Conservation (phyloP, 2,329 filamentous ascomycete species). For the Penicillium sp. region DNA sequence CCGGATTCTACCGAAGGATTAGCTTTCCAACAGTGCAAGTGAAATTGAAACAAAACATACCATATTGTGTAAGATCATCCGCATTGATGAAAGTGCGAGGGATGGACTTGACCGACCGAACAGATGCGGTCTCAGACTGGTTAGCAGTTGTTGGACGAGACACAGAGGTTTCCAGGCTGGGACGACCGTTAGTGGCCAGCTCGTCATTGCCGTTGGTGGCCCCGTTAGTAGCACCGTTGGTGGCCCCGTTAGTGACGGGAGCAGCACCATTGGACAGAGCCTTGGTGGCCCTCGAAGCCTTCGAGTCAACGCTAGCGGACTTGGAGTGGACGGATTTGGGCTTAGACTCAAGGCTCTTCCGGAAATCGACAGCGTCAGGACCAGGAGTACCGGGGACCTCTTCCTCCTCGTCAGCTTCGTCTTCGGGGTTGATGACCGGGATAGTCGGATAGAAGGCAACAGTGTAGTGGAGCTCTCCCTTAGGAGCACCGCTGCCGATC, state of each 20-base stretch:
- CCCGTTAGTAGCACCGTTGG: slow-evolving; percentile 46
- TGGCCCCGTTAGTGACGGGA: slow-evolving; percentile 30
- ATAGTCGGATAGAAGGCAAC: slow-evolving; percentile 87
- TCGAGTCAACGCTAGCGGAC: slow-evolving; percentile 32
- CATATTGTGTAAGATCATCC: slow-evolving; percentile 77
- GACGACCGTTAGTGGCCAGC: slow-evolving; percentile 27
- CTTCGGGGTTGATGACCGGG: slow-evolving; percentile 84
- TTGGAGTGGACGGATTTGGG: slow-evolving; percentile 30
- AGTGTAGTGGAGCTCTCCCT: slow-evolving; percentile 79
- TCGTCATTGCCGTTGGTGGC: slow-evolving; percentile 25
- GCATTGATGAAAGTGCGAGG: slow-evolving; percentile 76
- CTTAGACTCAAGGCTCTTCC: slow-evolving; percentile 34
- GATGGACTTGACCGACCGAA: slow-evolving; percentile 51
- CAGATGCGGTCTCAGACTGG: slow-evolving; percentile 48
- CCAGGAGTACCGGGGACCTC: slow-evolving; percentile 22
- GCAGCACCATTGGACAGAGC: slow-evolving; percentile 17
- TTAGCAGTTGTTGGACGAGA: slow-evolving; percentile 44
- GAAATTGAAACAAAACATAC: slow-evolving; percentile 43
- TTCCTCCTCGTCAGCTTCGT: slow-evolving; percentile 51
- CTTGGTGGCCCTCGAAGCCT: slow-evolving; percentile 23
- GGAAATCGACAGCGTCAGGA: slow-evolving; percentile 9
- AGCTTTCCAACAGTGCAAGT: slow-evolving; percentile 26
- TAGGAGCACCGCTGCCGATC: slow-evolving; percentile 68
- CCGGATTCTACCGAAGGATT: slow-evolving; percentile 67
- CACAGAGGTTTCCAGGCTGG: slow-evolving; percentile 34